Conservation (phyloP, 1,139 yeast species). For the Tardiomyces depauwii region DNA sequence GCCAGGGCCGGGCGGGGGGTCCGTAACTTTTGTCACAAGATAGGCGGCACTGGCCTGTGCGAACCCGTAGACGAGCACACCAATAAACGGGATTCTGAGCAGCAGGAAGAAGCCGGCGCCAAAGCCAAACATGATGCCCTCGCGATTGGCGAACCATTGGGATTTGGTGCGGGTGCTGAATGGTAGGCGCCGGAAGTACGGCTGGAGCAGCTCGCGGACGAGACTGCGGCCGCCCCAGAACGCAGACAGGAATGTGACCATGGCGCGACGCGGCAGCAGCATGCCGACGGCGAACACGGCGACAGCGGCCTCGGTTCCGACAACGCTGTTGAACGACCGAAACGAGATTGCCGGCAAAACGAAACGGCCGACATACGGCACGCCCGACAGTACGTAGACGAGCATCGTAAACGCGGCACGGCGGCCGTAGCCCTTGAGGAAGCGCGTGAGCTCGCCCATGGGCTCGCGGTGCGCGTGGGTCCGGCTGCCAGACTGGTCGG, state of each 20-base stretch:
- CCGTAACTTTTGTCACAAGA: constrained; percentile 42
- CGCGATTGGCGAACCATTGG: constrained; percentile 45
- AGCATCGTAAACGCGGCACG: constrained; percentile 18
- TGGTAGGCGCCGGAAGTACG: constrained; percentile 41
- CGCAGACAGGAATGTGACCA: constrained; percentile 31
- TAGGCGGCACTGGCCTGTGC: constrained; percentile 48
- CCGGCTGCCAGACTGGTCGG: background rate
- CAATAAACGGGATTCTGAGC: constrained; percentile 35
- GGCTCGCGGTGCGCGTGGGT: background rate
- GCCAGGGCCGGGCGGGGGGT: constrained; percentile 35
- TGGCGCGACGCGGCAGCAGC: constrained; percentile 27
- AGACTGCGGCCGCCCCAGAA: constrained; percentile 39
- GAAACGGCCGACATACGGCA: constrained; percentile 33
- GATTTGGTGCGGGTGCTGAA: constrained; percentile 34
- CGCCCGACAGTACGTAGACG: constrained; percentile 21
- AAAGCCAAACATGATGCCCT: constrained; percentile 49
- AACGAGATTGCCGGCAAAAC: constrained; percentile 35
- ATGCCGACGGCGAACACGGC: constrained; percentile 29
- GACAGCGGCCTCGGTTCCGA: constrained; percentile 38
- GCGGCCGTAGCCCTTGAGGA: background rate
- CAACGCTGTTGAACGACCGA: constrained; percentile 32
- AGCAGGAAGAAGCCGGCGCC: constrained; percentile 39
- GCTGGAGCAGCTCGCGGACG: constrained; percentile 37
- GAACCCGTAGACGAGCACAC: constrained; percentile 41
- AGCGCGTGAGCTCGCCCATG: background rate